Evolutionary conservation across 2,329 filamentous ascomycete genomes (phyloP).

Genomic region (Calonectria naviculata): DNA sequence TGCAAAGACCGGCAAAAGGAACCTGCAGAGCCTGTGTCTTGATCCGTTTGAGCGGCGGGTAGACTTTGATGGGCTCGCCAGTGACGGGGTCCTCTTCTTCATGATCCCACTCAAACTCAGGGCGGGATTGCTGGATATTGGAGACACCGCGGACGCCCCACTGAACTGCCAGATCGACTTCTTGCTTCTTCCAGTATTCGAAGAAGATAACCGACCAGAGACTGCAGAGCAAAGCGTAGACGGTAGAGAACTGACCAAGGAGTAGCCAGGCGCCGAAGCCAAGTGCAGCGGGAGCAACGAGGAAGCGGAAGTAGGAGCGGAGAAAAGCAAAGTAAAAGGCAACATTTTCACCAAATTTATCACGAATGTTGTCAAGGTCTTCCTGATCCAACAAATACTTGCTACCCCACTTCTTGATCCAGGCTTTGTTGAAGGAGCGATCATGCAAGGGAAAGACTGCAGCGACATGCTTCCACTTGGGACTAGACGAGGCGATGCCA

Average conservation of each 20-base stretch:
- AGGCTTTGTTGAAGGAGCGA: slow-evolving; percentile 77
- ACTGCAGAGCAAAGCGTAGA: slow-evolving; percentile 82
- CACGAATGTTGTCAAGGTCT: slow-evolving; percentile 79
- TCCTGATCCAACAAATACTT: slow-evolving; percentile 74
- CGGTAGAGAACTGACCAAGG: slow-evolving; percentile 84
- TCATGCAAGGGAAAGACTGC: slow-evolving; percentile 86
- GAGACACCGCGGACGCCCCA: slow-evolving; percentile 92
- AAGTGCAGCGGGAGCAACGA: slow-evolving; percentile 83
- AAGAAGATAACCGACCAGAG: slow-evolving; percentile 93
- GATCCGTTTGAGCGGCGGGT: slow-evolving; percentile 80
- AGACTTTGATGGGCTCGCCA: slow-evolving; percentile 80
- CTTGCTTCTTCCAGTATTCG: slow-evolving; percentile 96
- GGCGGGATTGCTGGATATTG: slow-evolving; percentile 80
- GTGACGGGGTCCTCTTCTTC: slow-evolving; percentile 83
- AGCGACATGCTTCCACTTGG: slow-evolving; percentile 78
- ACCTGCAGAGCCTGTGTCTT: slow-evolving; percentile 83
- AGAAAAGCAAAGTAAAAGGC: slow-evolving; percentile 97
- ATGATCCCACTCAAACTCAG: slow-evolving; percentile 83
- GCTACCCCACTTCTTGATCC: slow-evolving; percentile 80
- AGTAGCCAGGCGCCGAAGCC: slow-evolving; percentile 83
- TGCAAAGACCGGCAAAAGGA: slow-evolving; percentile 83
- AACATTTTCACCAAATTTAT: slow-evolving; percentile 84
- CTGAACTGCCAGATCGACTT: slow-evolving; percentile 84
- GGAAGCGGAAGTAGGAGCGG: slow-evolving; percentile 88
- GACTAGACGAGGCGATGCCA: slow-evolving; percentile 76